These are phyloP conservation scores for Exophiala sideris DNA, from an alignment of 2,329 filamentous ascomycete genomes.

Conservation along the genomic window DNA sequence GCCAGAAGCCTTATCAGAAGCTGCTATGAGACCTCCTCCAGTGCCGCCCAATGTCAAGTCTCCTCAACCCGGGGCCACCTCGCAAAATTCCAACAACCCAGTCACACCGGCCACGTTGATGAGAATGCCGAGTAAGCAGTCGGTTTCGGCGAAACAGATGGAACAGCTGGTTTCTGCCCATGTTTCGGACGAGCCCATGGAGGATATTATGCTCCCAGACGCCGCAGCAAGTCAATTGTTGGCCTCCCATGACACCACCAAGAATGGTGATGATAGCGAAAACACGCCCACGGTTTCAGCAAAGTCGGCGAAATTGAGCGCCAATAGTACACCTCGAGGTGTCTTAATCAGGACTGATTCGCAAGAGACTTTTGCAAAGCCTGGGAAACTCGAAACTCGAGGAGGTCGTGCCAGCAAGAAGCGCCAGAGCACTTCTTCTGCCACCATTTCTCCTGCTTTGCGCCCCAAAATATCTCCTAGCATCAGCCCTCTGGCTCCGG, in stretches of 20 bases:
- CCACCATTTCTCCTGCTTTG: slow-evolving; percentile 80
- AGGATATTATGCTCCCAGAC: slow-evolving; percentile 71
- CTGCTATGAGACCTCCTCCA: slow-evolving; percentile 49
- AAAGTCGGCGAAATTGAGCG: slow-evolving; percentile 59
- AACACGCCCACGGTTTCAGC: slow-evolving; percentile 62
- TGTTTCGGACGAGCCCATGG: slow-evolving; percentile 53
- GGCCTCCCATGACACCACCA: slow-evolving; percentile 49
- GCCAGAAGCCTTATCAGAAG: slow-evolving; percentile 49
- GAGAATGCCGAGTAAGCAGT: slow-evolving; percentile 58
- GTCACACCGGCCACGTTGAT: slow-evolving; percentile 88
- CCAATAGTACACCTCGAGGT: slow-evolving; percentile 42
- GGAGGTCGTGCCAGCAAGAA: slow-evolving; percentile 60
- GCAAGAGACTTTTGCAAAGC: slow-evolving; percentile 36
- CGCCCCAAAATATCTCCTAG: slow-evolving; percentile 87
- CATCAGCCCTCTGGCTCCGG: slow-evolving; percentile 85
- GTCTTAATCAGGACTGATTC: slow-evolving; percentile 32
- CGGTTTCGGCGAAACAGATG: slow-evolving; percentile 33
- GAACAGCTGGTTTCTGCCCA: slow-evolving; percentile 41
- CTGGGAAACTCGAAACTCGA: slow-evolving; percentile 22
- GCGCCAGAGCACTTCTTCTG: slow-evolving; percentile 65
- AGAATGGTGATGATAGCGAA: slow-evolving; percentile 41
- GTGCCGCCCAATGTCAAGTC: slow-evolving; percentile 40
- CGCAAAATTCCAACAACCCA: slow-evolving; percentile 48
- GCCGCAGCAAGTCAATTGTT: slow-evolving; percentile 53
- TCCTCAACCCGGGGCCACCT: slow-evolving; percentile 32